Evolutionary conservation across 2,329 filamentous ascomycete genomes (phyloP).

Genomic region (Teratosphaeria nubilosa): DNA sequence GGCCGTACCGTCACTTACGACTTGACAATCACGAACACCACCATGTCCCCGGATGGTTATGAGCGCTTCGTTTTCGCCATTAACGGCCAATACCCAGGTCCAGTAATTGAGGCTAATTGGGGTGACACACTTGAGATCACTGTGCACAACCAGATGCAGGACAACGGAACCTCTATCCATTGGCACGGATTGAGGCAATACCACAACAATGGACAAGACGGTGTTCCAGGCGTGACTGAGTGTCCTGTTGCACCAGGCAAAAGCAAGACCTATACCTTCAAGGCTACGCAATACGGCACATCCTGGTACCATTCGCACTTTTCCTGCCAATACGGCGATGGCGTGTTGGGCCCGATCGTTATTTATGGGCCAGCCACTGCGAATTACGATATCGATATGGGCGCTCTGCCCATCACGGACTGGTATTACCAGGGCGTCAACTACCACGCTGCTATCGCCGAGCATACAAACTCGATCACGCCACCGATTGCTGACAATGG

Average conservation of each 20-base stretch:
- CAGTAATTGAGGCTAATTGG: constrained; percentile 17
- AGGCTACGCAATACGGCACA: constrained; percentile 38
- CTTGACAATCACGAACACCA: constrained; percentile 34
- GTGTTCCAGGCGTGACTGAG: constrained; percentile 41
- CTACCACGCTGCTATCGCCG: constrained; percentile 18
- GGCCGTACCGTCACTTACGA: constrained; percentile 29
- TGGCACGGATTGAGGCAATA: constrained; percentile 54
- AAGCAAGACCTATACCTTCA: constrained; percentile 48
- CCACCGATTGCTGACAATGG: constrained; percentile 42
- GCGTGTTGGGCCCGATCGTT: constrained; percentile 50
- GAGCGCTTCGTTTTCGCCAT: constrained; percentile 35
- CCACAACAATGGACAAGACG: constrained; percentile 47
- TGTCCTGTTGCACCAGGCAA: constrained; percentile 41
- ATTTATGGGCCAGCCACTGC: constrained; percentile 50
- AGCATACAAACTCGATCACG: constrained; percentile 17
- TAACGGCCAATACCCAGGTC: constrained; percentile 55
- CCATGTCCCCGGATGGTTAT: constrained; percentile 36
- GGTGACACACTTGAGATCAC: constrained; percentile 38
- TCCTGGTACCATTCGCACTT: constrained; percentile 50
- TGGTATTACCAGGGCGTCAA: constrained; percentile 36
- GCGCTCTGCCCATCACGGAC: constrained; percentile 49
- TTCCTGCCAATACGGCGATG: constrained; percentile 44
- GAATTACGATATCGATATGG: constrained; percentile 55
- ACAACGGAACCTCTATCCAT: constrained; percentile 53
- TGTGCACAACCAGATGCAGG: constrained; percentile 43